A percentile compares a stretch with the other conserved stretches of the same genome.
Evolutionary conservation across 139 green algal species (phyloP).

Genomic region (Volvox africanus): DNA sequence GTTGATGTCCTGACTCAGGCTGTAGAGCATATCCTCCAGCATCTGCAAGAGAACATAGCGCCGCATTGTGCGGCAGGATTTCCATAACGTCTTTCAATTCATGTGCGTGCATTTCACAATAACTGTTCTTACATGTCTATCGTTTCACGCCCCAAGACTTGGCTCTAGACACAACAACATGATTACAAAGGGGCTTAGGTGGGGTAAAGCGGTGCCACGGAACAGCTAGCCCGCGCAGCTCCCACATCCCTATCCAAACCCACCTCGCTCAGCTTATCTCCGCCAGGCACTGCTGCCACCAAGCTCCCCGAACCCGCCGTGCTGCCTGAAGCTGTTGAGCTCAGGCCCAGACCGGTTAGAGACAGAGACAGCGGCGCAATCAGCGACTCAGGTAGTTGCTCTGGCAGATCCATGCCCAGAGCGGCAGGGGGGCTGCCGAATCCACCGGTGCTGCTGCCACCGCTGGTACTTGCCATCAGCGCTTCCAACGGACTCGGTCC

Average conservation of each 20-base stretch:
- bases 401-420: background rate
- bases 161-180: no score
- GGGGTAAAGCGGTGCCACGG: no score
- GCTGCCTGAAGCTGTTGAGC: background rate
- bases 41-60: background rate
- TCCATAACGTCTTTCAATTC: no score
- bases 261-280: conserved; percentile 22
- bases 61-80: background rate
- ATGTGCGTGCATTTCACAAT: no score
- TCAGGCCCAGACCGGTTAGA: background rate
- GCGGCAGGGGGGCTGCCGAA: no score
- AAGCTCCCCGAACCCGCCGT: background rate
- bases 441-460: background rate
- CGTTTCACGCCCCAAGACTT: no score
- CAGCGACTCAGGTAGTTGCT: background rate
- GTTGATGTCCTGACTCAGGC: conserved; percentile 24
- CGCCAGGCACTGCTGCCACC: background rate
- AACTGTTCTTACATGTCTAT: no score
- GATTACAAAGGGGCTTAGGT: no score
- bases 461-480: background rate
- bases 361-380: background rate
- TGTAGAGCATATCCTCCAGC: conserved; percentile 40
- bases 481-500: background rate
- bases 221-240: background rate
- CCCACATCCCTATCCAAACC: background rate